A percentile compares a stretch with the other conserved stretches of the same genome.
Evolutionary conservation across 176 grass and related monocot species (phyloP).

Genomic region (Thinopyrum elongatum): DNA sequence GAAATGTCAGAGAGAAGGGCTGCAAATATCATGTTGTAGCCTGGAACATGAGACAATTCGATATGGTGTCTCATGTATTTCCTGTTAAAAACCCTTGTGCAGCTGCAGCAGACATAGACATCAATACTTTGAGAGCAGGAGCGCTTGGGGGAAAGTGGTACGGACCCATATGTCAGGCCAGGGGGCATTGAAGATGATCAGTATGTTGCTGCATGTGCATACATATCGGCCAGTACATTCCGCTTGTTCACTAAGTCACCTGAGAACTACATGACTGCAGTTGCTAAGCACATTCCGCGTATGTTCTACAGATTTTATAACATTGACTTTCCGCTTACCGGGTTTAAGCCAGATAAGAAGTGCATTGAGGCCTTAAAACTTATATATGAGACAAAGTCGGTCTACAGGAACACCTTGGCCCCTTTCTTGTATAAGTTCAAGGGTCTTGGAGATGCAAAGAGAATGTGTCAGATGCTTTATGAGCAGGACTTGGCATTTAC

Average conservation of each 20-base stretch:
- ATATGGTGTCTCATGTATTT: slow-evolving; percentile 11
- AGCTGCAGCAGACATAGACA: background rate
- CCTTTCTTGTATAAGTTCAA: slow-evolving; percentile 17
- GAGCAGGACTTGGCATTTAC: slow-evolving; percentile 8
- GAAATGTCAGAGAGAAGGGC: slow-evolving; percentile 10
- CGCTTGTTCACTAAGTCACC: background rate
- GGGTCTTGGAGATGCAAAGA: background rate
- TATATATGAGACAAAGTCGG: background rate
- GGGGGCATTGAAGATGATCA: background rate
- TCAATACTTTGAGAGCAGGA: background rate
- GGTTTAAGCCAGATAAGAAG: slow-evolving; percentile 1
- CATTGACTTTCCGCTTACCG: background rate
- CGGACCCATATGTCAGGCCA: background rate
- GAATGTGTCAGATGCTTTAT: slow-evolving; percentile 17
- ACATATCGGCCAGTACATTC: slow-evolving; percentile 9
- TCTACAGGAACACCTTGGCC: slow-evolving; percentile 6
- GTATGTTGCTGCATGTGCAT: slow-evolving; percentile 14
- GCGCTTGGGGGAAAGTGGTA: no score
- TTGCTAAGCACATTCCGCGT: background rate
- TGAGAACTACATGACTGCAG: background rate
- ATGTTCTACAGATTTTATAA: background rate
- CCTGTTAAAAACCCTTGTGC: background rate
- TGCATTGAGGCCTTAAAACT: background rate
- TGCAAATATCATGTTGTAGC: slow-evolving; percentile 22
- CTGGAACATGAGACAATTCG: background rate